These are phyloP conservation scores for Tephrocybe rancida DNA, from an alignment of 768 basidiomycete species.

Conservation along the genomic window DNA sequence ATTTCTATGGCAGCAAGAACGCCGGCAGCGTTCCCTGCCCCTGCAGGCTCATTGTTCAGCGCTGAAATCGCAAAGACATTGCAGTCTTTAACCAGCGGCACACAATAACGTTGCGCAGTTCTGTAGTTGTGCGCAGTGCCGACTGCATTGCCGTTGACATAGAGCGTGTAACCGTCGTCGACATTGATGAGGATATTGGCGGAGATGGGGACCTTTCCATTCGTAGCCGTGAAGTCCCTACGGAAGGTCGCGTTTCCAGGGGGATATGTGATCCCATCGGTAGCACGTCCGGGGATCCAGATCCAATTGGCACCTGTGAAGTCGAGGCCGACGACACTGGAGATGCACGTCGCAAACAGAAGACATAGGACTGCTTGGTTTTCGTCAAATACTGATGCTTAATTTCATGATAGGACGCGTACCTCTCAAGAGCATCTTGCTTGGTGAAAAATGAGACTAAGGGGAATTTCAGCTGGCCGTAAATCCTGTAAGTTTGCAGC, in stretches of 20 bases:
- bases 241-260: constrained; percentile 31
- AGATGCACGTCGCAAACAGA: constrained; percentile 10
- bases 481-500: no score
- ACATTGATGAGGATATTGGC: constrained; percentile 31
- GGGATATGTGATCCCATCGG: constrained; percentile 18
- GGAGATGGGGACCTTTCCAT: constrained; percentile 26
- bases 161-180: constrained; percentile 33
- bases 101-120: constrained; percentile 28
- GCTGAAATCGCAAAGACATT: constrained; percentile 36
- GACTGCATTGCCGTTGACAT: constrained; percentile 29
- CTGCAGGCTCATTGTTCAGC: constrained; percentile 11
- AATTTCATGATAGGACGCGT: no score
- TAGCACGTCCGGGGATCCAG: constrained; percentile 26
- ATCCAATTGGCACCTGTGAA: constrained; percentile 29
- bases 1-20: constrained; percentile 31
- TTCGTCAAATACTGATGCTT: no score
- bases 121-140: constrained; percentile 22
- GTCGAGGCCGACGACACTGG: constrained; percentile 9
- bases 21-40: constrained; percentile 25
- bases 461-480: no score
- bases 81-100: constrained; percentile 24
- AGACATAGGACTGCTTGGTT: constrained; percentile 6
- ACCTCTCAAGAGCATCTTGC: no score
- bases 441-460: no score
- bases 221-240: constrained; percentile 24